Evolutionary conservation across 1,139 yeast species (phyloP).

Genomic region (Yamadazyma aaseri): DNA sequence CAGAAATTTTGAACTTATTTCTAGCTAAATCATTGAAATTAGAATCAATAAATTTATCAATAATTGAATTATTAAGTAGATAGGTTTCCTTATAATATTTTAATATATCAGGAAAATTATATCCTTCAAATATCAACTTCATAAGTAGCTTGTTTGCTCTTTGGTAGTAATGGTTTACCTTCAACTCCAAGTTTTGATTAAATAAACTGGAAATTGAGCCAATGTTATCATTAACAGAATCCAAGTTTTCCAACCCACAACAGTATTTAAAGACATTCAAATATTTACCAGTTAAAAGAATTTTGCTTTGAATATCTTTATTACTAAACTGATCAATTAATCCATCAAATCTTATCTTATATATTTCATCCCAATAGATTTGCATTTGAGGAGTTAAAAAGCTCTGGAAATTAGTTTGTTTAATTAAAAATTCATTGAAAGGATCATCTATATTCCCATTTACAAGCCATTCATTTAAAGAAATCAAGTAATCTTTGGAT

Average conservation of each 20-base stretch:
- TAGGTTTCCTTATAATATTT: slow-evolving; percentile 53
- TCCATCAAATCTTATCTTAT: slow-evolving; percentile 72
- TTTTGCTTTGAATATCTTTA: slow-evolving; percentile 57
- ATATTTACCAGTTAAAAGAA: slow-evolving; percentile 82
- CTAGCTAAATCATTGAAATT: slow-evolving; percentile 35
- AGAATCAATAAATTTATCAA: slow-evolving; percentile 43
- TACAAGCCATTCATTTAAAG: slow-evolving; percentile 77
- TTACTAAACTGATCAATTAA: slow-evolving; percentile 63
- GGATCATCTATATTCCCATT: slow-evolving; percentile 78
- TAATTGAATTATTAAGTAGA: slow-evolving; percentile 48
- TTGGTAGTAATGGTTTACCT: slow-evolving; percentile 60
- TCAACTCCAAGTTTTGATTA: slow-evolving; percentile 57
- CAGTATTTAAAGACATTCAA: slow-evolving; percentile 70
- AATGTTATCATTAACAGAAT: slow-evolving; percentile 26
- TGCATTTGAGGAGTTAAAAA: slow-evolving; percentile 55
- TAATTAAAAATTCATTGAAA: slow-evolving; percentile 77
- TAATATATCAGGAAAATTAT: slow-evolving; percentile 49
- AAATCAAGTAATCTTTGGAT: slow-evolving; percentile 61
- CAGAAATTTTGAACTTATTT: slow-evolving; percentile 31
- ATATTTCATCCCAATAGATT: slow-evolving; percentile 85
- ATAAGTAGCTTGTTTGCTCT: slow-evolving; percentile 68
- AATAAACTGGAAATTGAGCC: slow-evolving; percentile 43
- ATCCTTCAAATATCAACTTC: slow-evolving; percentile 61
- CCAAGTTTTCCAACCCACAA: slow-evolving; percentile 40
- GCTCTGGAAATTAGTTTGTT: slow-evolving; percentile 34